These are phyloP conservation scores for Exophiala alcalophila DNA, from an alignment of 2,329 filamentous ascomycete genomes.

Conservation along the genomic window DNA sequence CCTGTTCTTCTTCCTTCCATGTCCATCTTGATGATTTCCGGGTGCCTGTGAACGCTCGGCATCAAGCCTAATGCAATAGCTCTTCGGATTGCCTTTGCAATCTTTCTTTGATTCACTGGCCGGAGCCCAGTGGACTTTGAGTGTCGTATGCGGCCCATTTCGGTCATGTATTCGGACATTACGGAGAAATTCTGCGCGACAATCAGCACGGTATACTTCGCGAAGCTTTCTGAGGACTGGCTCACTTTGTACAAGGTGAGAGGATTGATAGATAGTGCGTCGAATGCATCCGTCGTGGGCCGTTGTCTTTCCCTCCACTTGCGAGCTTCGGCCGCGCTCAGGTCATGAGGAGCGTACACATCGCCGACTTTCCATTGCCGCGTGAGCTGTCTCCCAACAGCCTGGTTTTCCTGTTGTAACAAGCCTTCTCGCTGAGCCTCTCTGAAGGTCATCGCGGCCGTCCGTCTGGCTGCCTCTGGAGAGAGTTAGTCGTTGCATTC, in stretches of 20 bases:
- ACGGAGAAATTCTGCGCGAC: slow-evolving; percentile 77
- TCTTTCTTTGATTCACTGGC: slow-evolving; percentile 84
- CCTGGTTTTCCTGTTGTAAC: slow-evolving; percentile 37
- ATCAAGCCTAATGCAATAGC: slow-evolving; percentile 87
- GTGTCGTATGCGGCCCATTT: slow-evolving; percentile 80
- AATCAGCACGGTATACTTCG: slow-evolving; percentile 18
- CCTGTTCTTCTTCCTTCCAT: slow-evolving; percentile 31
- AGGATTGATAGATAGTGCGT: slow-evolving; percentile 75
- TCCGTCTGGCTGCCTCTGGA: slow-evolving; percentile 12
- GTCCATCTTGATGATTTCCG: slow-evolving; percentile 64
- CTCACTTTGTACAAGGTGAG: slow-evolving; percentile 81
- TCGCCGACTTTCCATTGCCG: slow-evolving; percentile 75
- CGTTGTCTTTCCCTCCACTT: slow-evolving; percentile 67
- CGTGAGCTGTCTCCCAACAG: slow-evolving; percentile 45
- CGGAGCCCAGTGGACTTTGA: slow-evolving; percentile 73
- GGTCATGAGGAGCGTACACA: slow-evolving; percentile 85
- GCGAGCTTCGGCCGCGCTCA: slow-evolving; percentile 71
- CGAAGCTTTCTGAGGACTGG: slow-evolving; percentile 16
- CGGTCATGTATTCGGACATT: slow-evolving; percentile 81
- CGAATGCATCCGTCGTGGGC: slow-evolving; percentile 68
- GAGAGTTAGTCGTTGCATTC: not conserved
- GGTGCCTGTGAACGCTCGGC: slow-evolving; percentile 86
- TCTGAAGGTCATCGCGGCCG: slow-evolving; percentile 6
- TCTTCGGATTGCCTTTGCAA: slow-evolving; percentile 87
- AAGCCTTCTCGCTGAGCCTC: slow-evolving; percentile 32